These are phyloP conservation scores for Chytriomyces confervae DNA, from an alignment of 192 early-diverging fungal species.

Conservation along the genomic window DNA sequence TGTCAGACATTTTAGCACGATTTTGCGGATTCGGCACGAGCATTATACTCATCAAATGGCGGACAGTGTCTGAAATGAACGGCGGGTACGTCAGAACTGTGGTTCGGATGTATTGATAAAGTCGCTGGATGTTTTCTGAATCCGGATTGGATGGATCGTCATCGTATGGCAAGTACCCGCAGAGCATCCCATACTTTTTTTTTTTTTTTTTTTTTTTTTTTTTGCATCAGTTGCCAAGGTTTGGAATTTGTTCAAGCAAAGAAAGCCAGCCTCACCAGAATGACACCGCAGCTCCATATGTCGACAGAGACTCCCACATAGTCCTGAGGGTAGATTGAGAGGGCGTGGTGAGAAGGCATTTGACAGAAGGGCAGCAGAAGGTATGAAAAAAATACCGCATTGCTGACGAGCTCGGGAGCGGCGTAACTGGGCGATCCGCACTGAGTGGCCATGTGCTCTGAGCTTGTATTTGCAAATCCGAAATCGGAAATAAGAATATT, in stretches of 20 bases:
- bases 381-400: conserved; percentile 36
- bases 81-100: conserved; percentile 61
- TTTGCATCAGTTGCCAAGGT: not conserved
- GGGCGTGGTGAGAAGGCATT: not conserved
- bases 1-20: conserved; percentile 58
- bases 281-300: conserved; percentile 48
- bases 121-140: conserved; percentile 62
- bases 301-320: conserved; percentile 27
- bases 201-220: conserved; percentile 10
- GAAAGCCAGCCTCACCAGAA: conserved; percentile 16
- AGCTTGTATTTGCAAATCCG: conserved; percentile 75
- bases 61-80: conserved; percentile 52
- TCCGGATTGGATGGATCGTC: conserved; percentile 67
- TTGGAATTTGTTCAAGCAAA: not conserved
- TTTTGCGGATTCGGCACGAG: conserved; percentile 60
- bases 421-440: conserved; percentile 55
- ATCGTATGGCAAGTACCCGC: conserved; percentile 67
- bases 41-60: conserved; percentile 53
- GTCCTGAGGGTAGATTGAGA: not conserved
- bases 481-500: conserved; percentile 90
- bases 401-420: conserved; percentile 53
- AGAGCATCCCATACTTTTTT: conserved; percentile 63
- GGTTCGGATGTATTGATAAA: conserved; percentile 67
- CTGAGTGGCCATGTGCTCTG: conserved; percentile 31
- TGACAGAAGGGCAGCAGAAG: not conserved